Evolutionary conservation across 352 stramenopile species (phyloP).

Genomic region (Detonula confervacea): DNA sequence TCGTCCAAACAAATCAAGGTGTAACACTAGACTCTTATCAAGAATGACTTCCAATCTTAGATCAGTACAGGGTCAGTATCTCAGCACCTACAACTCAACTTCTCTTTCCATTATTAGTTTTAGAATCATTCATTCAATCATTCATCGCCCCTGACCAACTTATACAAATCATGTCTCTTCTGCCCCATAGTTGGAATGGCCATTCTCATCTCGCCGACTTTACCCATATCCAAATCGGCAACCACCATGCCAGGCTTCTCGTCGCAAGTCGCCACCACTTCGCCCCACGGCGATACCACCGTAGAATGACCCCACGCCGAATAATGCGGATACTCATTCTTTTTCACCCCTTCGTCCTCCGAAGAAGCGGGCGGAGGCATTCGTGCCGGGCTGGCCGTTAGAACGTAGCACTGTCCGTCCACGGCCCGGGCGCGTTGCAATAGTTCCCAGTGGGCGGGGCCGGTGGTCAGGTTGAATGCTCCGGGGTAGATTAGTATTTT

Average conservation of each 20-base stretch:
- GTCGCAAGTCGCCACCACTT: slow-evolving; percentile 94
- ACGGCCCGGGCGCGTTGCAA: slow-evolving; percentile 95
- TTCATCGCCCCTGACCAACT: slow-evolving; percentile 51
- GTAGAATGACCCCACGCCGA: slow-evolving; percentile 99
- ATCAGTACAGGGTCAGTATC: no score
- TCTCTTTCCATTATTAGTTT: no score
- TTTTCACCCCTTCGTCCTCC: slow-evolving; percentile 20
- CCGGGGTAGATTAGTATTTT: slow-evolving; percentile 90
- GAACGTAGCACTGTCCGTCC: slow-evolving; percentile 95
- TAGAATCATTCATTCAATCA: no score
- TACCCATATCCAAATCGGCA: slow-evolving; percentile 94
- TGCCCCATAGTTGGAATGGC: slow-evolving; percentile 96
- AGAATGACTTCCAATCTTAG: no score
- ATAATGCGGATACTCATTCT: slow-evolving; percentile 90
- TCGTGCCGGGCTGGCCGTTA: slow-evolving; percentile 94
- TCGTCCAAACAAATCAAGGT: no score
- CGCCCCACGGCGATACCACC: slow-evolving; percentile 96
- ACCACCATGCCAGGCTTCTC: slow-evolving; percentile 93
- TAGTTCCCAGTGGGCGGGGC: slow-evolving; percentile 98
- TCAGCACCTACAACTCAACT: no score
- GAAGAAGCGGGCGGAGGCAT: slow-evolving; percentile 82
- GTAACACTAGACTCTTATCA: no score
- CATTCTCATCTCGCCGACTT: slow-evolving; percentile 93
- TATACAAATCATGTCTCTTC: slow-evolving; percentile 95
- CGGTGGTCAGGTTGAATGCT: slow-evolving; percentile 94